phyloP scores from a whole-genome alignment of 176 grass and related monocot genomes.

The Aechmea fasciata region DNA sequence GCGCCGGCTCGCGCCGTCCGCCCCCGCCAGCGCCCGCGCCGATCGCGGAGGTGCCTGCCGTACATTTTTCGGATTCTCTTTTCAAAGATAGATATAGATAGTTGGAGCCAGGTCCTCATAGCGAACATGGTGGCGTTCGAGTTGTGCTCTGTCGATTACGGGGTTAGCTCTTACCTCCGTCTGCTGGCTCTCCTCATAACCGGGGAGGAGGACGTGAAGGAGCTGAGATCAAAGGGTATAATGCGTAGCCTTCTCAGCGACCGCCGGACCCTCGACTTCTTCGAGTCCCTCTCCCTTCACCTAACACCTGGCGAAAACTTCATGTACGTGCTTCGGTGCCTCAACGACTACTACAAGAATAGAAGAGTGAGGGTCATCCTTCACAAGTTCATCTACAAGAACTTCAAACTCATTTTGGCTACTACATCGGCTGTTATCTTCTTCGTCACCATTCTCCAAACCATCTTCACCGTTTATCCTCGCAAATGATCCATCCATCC shows the following conservation, averaged over 20 bases:
- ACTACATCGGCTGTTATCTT: neutral
- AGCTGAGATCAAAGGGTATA: conserved; percentile 17
- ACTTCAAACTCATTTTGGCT: neutral
- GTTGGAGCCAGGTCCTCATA: conserved; percentile 34
- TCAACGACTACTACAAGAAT: conserved; percentile 2
- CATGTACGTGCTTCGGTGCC: neutral
- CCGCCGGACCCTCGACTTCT: neutral
- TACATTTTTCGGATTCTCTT: no score
- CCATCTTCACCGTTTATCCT: neutral
- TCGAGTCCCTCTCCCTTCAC: neutral
- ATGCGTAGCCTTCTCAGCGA: neutral
- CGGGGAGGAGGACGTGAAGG: conserved; percentile 4
- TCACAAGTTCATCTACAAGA: conserved; percentile 11
- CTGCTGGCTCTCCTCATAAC: neutral
- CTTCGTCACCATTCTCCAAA: neutral
- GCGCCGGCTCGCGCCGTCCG: no score
- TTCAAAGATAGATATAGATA: no score
- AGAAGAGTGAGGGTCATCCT: neutral
- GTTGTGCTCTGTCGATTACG: conserved; percentile 30
- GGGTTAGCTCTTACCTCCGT: conserved; percentile 27
- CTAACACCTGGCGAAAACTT: neutral
- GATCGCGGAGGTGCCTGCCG: no score
- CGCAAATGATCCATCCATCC: no score
- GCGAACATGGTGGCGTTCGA: conserved; percentile 49
- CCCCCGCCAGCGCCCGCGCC: no score